Percentiles rank a stretch among this genome's conserved stretches.
These are phyloP conservation scores for Metschnikowia corniflorae DNA, from an alignment of 805 yeast species.

Conservation along the genomic window DNA sequence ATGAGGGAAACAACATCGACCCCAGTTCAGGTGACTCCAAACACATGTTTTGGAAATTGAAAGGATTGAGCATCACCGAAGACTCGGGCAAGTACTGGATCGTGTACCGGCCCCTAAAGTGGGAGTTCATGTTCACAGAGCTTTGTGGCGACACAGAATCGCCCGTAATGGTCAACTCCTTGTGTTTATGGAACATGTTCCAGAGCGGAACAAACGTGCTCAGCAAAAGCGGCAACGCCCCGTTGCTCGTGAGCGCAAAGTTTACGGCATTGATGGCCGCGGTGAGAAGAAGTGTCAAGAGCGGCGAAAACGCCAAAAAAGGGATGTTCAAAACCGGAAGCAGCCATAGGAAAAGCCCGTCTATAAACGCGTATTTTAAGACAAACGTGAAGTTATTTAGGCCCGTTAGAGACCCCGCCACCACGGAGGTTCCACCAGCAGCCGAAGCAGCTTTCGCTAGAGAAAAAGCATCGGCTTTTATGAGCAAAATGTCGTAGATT, in stretches of 20 bases:
- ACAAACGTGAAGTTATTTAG: slow-evolving; percentile 56
- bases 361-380: slow-evolving; percentile 68
- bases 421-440: neutral
- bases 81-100: slow-evolving; percentile 90
- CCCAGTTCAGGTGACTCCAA: slow-evolving; percentile 35
- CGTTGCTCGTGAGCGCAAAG: slow-evolving; percentile 50
- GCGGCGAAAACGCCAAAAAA: slow-evolving; percentile 60
- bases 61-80: slow-evolving; percentile 79
- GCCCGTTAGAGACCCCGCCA: slow-evolving; percentile 24
- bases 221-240: slow-evolving; percentile 45
- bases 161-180: slow-evolving; percentile 53
- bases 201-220: slow-evolving; percentile 37
- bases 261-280: slow-evolving; percentile 46
- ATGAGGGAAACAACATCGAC: slow-evolving; percentile 16
- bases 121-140: slow-evolving; percentile 48
- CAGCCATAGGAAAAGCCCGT: slow-evolving; percentile 65
- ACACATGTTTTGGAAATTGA: slow-evolving; percentile 58
- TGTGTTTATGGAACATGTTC: slow-evolving; percentile 38
- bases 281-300: slow-evolving; percentile 50
- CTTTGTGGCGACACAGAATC: slow-evolving; percentile 37
- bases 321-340: slow-evolving; percentile 77
- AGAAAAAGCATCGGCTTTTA: slow-evolving; percentile 43
- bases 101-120: slow-evolving; percentile 82
- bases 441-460: slow-evolving; percentile 2
- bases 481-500: slow-evolving; percentile 60